Evolutionary conservation across 257 asterid species (phyloP), one percentile per base, ranked within the genome.

Genomic region (Voacanga thouarsii): DNA sequence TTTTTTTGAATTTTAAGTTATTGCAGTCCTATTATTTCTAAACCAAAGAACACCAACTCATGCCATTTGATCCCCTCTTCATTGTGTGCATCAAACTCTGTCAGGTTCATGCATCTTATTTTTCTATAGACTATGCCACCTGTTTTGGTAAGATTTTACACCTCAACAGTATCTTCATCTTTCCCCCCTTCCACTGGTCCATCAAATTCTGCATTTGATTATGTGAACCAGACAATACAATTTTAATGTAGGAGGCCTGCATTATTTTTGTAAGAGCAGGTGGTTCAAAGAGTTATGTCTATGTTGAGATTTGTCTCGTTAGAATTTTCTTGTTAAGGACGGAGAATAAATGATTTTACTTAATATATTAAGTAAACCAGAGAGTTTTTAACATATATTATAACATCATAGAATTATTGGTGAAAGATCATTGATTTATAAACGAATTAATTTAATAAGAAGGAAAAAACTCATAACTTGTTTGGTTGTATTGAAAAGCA

Each of bases 141-240:
- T 56, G 47, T 77, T 72, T 72, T 61, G 44, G 60, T n/a, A 23
- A 59, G 85, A 82, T 78, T 82, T 66, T 71, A 74, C 85, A 78
- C 66, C 80, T 78, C 77, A 74, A 53, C 47, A 53, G n/a, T 51
- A 81, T 76, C 84, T 76, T 72, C 72, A 10, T 45, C 78, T 50
- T 71, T 66, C 37, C 55, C 60, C 3, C 55, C 55, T 26, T 18
- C 53, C 71, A 15, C 61, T 24, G 15, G 19, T 65, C 78, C 51
- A 7, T 60, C 43, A 10, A 59, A 56, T 67, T 18, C 14, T 65
- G 24, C 26, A 30, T 26, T 3, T 59, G n/a, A 30, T 55, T 43
- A 39, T 44, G 28, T 30, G 72, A 71, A 37, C 43, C 18, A 60
- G 66, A 60, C 14, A 2, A 61, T 26, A 26, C 39, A 18, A 11